phyloP scores from a whole-genome alignment of 2,329 filamentous ascomycete genomes.

The Hypoxylon rubiginosum region DNA sequence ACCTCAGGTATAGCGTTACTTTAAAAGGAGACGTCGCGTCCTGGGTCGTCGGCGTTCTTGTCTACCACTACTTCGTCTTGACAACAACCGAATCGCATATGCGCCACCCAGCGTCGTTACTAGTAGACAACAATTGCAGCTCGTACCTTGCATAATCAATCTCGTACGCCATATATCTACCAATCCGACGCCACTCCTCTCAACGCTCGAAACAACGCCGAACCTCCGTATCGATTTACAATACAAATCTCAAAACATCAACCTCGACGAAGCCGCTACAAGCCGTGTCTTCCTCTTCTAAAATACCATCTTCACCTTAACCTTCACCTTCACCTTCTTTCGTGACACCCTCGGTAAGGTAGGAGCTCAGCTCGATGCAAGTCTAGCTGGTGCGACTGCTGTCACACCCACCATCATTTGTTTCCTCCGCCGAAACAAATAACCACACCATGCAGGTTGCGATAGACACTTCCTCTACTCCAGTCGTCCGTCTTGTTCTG shows the following conservation, averaged over 20 bases:
- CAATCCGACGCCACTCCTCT: slow-evolving; percentile 30
- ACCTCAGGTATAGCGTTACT: slow-evolving; percentile 43
- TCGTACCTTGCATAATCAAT: slow-evolving; percentile 54
- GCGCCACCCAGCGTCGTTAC: slow-evolving; percentile 34
- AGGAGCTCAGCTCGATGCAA: slow-evolving; percentile 49
- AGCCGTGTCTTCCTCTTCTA: slow-evolving; percentile 13
- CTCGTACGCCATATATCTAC: slow-evolving; percentile 18
- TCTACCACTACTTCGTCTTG: slow-evolving; percentile 33
- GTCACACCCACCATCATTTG: slow-evolving; percentile 49
- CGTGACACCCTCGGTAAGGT: slow-evolving; percentile 44
- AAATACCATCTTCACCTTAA: background rate
- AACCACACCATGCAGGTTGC: slow-evolving; percentile 70
- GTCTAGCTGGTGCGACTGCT: slow-evolving; percentile 53
- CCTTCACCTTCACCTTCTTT: slow-evolving; percentile 18
- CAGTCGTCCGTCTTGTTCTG: slow-evolving; percentile 75
- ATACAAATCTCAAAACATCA: background rate
- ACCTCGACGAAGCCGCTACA: slow-evolving; percentile 18
- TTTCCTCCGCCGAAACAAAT: slow-evolving; percentile 51
- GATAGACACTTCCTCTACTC: slow-evolving; percentile 61
- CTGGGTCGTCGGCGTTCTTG: slow-evolving; percentile 21
- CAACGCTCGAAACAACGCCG: slow-evolving; percentile 28
- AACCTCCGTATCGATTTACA: slow-evolving; percentile 28
- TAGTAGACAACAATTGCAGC: slow-evolving; percentile 49
- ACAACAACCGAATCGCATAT: slow-evolving; percentile 38
- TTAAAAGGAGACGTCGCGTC: slow-evolving; percentile 41